These are phyloP conservation scores for Nitzschia putrida DNA, from an alignment of 108 stramenopile genomes.

Conservation along the genomic window DNA sequence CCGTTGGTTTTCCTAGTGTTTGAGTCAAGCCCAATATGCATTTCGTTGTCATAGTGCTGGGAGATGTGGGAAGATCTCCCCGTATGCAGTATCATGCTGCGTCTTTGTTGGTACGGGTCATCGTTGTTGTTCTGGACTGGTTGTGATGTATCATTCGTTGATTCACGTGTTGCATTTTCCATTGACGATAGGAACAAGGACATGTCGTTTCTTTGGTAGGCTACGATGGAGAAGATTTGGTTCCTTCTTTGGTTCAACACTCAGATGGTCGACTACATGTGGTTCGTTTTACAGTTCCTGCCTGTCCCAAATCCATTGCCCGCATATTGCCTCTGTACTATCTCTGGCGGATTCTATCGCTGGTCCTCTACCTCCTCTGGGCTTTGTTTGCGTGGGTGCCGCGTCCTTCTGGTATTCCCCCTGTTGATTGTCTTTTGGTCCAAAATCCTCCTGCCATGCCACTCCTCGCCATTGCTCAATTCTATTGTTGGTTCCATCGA, in stretches of 20 bases:
- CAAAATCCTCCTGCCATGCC: constrained; percentile 99
- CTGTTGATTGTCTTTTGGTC: constrained; percentile 81
- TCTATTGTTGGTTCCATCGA: constrained; percentile 47
- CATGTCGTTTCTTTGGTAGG: constrained; percentile 75
- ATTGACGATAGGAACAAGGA: constrained; percentile 33
- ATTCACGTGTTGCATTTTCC: neutral
- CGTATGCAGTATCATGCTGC: constrained; percentile 98
- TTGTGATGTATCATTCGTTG: neutral
- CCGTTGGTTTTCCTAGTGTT: no score
- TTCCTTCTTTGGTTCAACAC: constrained; percentile 21
- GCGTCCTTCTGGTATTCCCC: constrained; percentile 16
- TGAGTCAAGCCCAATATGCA: constrained; percentile 30
- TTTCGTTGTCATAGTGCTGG: constrained; percentile 73
- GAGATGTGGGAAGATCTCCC: constrained; percentile 92
- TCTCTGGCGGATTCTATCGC: constrained; percentile 51
- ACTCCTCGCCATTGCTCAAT: constrained; percentile 62
- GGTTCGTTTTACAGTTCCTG: constrained; percentile 54
- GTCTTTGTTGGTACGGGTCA: constrained; percentile 60
- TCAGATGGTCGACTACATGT: constrained; percentile 44
- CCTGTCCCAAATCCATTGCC: constrained; percentile 39
- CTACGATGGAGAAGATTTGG: constrained; percentile 62
- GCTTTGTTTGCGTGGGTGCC: constrained; percentile 54
- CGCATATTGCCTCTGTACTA: constrained; percentile 69
- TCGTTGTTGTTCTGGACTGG: neutral
- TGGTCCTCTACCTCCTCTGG: constrained; percentile 49